A percentile compares a stretch with the other conserved stretches of the same genome.
phyloP scores from a whole-genome alignment of 306 rosid species.

The Quercus ilex region DNA sequence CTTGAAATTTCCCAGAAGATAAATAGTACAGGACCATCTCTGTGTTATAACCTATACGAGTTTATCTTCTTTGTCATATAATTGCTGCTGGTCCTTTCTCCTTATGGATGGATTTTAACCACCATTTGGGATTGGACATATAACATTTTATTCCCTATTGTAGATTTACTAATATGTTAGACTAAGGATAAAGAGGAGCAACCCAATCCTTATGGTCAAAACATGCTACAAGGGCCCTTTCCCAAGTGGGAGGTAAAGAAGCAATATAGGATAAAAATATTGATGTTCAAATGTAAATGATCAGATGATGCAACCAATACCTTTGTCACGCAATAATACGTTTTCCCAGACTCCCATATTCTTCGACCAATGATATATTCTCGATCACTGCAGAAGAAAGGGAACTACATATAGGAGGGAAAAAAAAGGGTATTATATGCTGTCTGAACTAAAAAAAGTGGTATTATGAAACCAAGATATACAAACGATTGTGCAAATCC shows the following conservation, averaged over 20 bases:
- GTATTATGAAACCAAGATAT: not conserved
- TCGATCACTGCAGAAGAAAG: slow-evolving; percentile 98
- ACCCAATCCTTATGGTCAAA: slow-evolving; percentile 1
- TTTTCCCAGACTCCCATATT: slow-evolving; percentile 93
- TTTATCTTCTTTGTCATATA: not conserved
- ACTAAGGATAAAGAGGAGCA: not conserved
- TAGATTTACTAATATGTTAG: not conserved
- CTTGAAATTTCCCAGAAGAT: not conserved
- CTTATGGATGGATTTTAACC: not conserved
- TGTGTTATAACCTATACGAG: not conserved
- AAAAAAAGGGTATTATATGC: slow-evolving; percentile 22
- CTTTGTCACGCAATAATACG: slow-evolving; percentile 93
- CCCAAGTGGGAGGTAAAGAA: slow-evolving; percentile 10
- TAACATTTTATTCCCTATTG: not conserved
- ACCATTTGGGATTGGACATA: not conserved
- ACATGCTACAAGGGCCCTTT: not conserved
- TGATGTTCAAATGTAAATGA: not conserved
- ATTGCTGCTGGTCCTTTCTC: not conserved
- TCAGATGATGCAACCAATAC: slow-evolving; percentile 35
- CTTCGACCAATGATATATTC: slow-evolving; percentile 94
- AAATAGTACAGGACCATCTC: not conserved
- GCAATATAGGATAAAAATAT: slow-evolving; percentile 15
- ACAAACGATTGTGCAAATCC: not conserved
- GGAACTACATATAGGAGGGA: slow-evolving; percentile 59
- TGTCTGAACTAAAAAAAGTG: not conserved